These are phyloP conservation scores for Podila clonocystis DNA, from an alignment of 192 early-diverging fungal species.

Conservation along the genomic window DNA sequence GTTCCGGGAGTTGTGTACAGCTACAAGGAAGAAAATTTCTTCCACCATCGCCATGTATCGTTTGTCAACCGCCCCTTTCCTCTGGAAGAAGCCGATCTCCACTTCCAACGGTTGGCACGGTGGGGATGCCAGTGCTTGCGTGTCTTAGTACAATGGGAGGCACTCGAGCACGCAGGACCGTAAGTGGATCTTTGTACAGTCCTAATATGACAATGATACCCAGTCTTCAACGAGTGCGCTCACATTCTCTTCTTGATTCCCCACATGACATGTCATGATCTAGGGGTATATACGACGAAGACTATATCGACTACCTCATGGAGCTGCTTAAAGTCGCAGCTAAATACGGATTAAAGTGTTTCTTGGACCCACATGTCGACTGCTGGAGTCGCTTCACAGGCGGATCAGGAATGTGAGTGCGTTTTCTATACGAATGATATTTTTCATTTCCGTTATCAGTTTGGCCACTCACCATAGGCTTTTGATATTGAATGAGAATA, in stretches of 20 bases:
- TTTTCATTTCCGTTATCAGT: too few species aligned
- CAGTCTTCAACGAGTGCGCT: background rate
- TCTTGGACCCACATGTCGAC: slow-evolving; percentile 70
- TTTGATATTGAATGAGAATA: background rate
- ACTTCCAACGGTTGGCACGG: slow-evolving; percentile 67
- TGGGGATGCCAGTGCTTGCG: slow-evolving; percentile 82
- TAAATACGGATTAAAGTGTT: slow-evolving; percentile 56
- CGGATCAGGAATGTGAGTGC: slow-evolving; percentile 45
- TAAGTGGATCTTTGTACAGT: slow-evolving; percentile 30
- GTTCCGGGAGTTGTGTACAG: slow-evolving; percentile 36
- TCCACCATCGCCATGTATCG: slow-evolving; percentile 64
- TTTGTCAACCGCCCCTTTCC: slow-evolving; percentile 82
- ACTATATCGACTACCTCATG: slow-evolving; percentile 64
- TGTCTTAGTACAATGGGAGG: slow-evolving; percentile 80
- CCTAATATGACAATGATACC: background rate
- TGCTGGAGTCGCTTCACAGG: slow-evolving; percentile 52
- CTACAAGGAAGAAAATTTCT: slow-evolving; percentile 56
- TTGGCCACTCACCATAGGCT: too few species aligned
- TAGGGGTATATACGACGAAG: slow-evolving; percentile 66
- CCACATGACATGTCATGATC: background rate
- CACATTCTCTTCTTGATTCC: background rate
- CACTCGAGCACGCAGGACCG: slow-evolving; percentile 70
- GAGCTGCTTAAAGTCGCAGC: slow-evolving; percentile 55
- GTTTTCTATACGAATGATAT: too few species aligned
- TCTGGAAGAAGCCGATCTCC: slow-evolving; percentile 72